Percentiles rank a stretch among this genome's conserved stretches.
Conservation (phyloP, 2,329 filamentous ascomycete species). For the Myriangium duriaei region DNA sequence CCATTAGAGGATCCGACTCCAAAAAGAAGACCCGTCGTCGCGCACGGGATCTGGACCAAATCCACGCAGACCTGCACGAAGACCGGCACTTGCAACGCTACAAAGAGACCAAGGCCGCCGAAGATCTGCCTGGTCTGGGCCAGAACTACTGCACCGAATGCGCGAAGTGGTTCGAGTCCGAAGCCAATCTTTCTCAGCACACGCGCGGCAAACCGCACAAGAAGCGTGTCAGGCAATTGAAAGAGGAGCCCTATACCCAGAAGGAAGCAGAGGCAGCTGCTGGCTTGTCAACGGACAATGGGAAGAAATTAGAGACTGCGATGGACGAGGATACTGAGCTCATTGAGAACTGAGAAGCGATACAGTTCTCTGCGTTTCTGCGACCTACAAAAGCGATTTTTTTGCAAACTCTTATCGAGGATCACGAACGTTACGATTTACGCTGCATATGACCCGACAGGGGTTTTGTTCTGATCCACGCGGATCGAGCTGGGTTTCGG, state of each 20-base stretch:
- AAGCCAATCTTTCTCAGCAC: constrained; percentile 63
- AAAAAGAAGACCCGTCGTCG: constrained; percentile 37
- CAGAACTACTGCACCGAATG: constrained; percentile 83
- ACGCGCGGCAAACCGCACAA: constrained; percentile 85
- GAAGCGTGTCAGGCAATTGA: constrained; percentile 72
- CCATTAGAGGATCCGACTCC: constrained; percentile 36
- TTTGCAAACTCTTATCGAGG: too few species aligned
- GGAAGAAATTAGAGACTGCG: constrained; percentile 22
- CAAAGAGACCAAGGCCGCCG: constrained; percentile 63
- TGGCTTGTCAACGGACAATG: constrained; percentile 60
- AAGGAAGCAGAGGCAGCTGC: constrained; percentile 72
- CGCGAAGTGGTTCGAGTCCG: constrained; percentile 90
- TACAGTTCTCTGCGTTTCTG: too few species aligned
- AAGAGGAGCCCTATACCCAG: constrained; percentile 75
- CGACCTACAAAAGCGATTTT: too few species aligned
- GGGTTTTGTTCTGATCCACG: too few species aligned
- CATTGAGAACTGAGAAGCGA: constrained; percentile 16
- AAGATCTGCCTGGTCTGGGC: constrained; percentile 81
- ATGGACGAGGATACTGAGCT: constrained; percentile 17
- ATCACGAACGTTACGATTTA: too few species aligned
- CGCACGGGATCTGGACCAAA: constrained; percentile 78
- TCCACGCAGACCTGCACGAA: constrained; percentile 68
- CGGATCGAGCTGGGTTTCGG: too few species aligned
- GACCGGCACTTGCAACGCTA: constrained; percentile 69
- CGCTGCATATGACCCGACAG: too few species aligned